Base-by-base conservation (phyloP, 495 filamentous ascomycete species). In the Penicillium riverlandense region DNA sequence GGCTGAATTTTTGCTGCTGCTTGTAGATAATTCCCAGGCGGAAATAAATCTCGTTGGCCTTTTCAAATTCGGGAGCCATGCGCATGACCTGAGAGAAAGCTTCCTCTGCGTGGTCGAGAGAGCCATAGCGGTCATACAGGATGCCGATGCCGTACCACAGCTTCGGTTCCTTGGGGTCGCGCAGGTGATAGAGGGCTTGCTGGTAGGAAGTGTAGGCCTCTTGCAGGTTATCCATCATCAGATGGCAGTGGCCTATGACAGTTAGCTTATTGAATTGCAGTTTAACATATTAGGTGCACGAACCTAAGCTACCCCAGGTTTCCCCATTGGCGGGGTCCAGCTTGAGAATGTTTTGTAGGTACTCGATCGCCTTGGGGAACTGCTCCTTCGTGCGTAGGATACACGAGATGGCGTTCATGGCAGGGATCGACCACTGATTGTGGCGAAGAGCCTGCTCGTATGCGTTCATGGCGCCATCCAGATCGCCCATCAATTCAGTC, bases 91-190 rank as follows among this genome's bases (percentile, higher is more conserved):
- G 88, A 4, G 92, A 95, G 62, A 97, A 97, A 11, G 92, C 92
- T 59, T 97, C 94, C 59, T 99, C 92, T 49, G 92, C 92, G 69
- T 97, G 94, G 49, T 99, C 92, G 35, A 96, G 79, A 8, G 90
- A 96, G 1, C 92, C 92, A 57, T 97, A 99, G 33, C 92, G 80
- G 58, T 99, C 92, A 53, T 99, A 99, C 4, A 99, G 69, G 41
- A 99, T 99, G 33, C 92, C 92, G 43, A 99, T 99, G 13, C 92
- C 92, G 59, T 99, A 99, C 92, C 92, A 99, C 8, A 99, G 75
- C 58, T 95, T 95, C 6, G 92, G 92, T 58, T 99, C 94, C 87
- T 97, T 97, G 1, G 92, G 91, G 66, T 97, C 91, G 30, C 82
- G 82, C 34, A 99, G 72, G 66, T 97, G 90, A 50, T 95, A 90